Percentiles rank a stretch among this genome's conserved stretches.
Evolutionary conservation across 331 rosid species (phyloP).

Genomic region (Saraca asoca): DNA sequence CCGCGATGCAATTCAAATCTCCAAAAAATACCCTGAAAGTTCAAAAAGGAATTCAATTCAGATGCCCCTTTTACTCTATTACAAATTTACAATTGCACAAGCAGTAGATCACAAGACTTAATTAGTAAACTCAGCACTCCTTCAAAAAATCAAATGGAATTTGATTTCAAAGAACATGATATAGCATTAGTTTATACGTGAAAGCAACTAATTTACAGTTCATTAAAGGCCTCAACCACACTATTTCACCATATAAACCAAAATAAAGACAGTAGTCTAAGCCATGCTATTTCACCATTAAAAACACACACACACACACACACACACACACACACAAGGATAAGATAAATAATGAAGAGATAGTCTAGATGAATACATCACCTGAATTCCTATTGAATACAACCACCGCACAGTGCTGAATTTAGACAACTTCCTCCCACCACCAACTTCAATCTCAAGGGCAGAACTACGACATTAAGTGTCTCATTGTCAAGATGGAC

Average conservation of each 20-base stretch:
- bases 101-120: background rate
- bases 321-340: background rate
- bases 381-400: slow-evolving; percentile 92
- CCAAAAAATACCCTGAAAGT: slow-evolving; percentile 85
- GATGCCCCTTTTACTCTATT: background rate
- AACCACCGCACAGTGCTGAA: slow-evolving; percentile 82
- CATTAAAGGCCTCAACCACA: slow-evolving; percentile 27
- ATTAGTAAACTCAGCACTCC: background rate
- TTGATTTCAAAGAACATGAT: background rate
- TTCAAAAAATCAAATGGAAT: background rate
- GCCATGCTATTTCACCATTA: slow-evolving; percentile 6
- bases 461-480: slow-evolving; percentile 60
- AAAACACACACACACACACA: background rate
- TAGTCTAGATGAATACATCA: slow-evolving; percentile 29
- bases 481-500: slow-evolving; percentile 38
- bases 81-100: background rate
- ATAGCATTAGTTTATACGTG: background rate
- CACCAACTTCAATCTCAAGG: slow-evolving; percentile 93
- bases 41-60: slow-evolving; percentile 5
- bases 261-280: background rate
- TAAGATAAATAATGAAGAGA: slow-evolving; percentile 11
- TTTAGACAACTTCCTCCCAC: slow-evolving; percentile 88
- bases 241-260: too few relatives aligned
- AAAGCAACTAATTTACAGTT: slow-evolving; percentile 7
- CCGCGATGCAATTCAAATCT: slow-evolving; percentile 84